These are phyloP conservation scores for Acer yangbiense DNA, from an alignment of 345 rosid genomes.

Conservation along the genomic window DNA sequence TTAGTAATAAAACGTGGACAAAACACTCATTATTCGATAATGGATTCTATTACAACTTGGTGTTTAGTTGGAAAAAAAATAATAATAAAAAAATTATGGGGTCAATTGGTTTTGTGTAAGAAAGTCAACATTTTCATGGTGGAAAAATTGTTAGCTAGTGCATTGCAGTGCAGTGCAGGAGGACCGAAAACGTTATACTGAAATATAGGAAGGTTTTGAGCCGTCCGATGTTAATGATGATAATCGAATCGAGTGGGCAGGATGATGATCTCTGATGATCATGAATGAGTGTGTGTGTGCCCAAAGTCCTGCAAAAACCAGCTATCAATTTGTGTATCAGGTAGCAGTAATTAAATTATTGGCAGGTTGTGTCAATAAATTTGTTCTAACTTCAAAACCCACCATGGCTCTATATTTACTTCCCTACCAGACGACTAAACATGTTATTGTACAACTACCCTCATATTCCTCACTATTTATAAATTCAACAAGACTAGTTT, in stretches of 20 bases:
- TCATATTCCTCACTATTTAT: too few relatives aligned
- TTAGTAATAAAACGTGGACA: too few relatives aligned
- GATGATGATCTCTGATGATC: neutral
- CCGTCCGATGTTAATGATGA: neutral
- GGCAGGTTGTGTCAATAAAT: constrained; percentile 15
- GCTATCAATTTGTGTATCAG: constrained; percentile 9
- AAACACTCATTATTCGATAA: neutral
- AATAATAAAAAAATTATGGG: neutral
- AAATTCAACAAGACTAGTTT: too few relatives aligned
- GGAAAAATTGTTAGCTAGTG: neutral
- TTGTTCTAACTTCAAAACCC: neutral
- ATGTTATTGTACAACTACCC: too few relatives aligned
- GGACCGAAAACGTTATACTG: neutral
- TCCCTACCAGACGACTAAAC: too few relatives aligned
- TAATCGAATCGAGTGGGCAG: constrained; percentile 3
- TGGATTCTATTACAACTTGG: neutral
- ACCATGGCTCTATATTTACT: neutral
- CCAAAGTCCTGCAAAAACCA: neutral
- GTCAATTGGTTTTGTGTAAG: neutral
- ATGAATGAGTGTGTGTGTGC: constrained; percentile 6
- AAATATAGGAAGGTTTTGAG: neutral
- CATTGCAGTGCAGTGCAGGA: neutral
- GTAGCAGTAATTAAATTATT: neutral
- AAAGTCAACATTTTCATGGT: neutral
- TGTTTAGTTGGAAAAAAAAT: too few relatives aligned